Conservation (phyloP, 805 yeast species). For the Middelhovenomyces tepae region DNA sequence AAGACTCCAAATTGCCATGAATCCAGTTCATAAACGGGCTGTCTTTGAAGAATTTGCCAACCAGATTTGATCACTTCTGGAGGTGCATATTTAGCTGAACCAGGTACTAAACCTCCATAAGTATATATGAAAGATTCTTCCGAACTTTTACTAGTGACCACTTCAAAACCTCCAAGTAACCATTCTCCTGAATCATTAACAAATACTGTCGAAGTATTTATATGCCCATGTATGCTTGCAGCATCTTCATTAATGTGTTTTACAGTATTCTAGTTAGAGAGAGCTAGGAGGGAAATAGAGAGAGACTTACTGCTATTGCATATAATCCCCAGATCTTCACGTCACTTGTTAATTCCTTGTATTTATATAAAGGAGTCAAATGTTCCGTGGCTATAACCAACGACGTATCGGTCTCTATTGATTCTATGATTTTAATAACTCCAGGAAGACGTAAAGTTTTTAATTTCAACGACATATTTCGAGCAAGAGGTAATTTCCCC, state of each 20-base stretch:
- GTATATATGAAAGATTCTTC: slow-evolving; percentile 37
- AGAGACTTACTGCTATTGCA: slow-evolving; percentile 20
- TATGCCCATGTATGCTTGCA: slow-evolving; percentile 53
- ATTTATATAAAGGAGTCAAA: slow-evolving; percentile 42
- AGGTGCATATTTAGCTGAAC: slow-evolving; percentile 34
- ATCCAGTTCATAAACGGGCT: slow-evolving; percentile 35
- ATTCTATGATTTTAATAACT: slow-evolving; percentile 46
- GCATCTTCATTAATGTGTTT: slow-evolving; percentile 49
- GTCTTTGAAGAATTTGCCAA: slow-evolving; percentile 29
- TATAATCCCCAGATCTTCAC: slow-evolving; percentile 47
- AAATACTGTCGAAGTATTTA: slow-evolving; percentile 49
- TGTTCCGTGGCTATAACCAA: slow-evolving; percentile 62
- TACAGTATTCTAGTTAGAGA: slow-evolving; percentile 40
- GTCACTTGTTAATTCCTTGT: slow-evolving; percentile 21
- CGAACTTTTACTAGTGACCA: slow-evolving; percentile 37
- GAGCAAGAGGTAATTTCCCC: slow-evolving; percentile 32
- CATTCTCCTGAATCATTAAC: slow-evolving; percentile 70
- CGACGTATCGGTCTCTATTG: slow-evolving; percentile 37
- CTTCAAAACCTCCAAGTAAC: slow-evolving; percentile 77
- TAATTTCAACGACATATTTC: slow-evolving; percentile 38
- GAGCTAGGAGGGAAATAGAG: background rate
- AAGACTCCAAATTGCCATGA: slow-evolving; percentile 56
- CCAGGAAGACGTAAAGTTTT: slow-evolving; percentile 64
- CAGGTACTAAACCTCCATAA: slow-evolving; percentile 28
- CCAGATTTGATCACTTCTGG: slow-evolving; percentile 45